Evolutionary conservation across 2,329 filamentous ascomycete species (phyloP), one percentile per base, ranked within the genome.

Genomic region (Diaporthe ilicicola): DNA sequence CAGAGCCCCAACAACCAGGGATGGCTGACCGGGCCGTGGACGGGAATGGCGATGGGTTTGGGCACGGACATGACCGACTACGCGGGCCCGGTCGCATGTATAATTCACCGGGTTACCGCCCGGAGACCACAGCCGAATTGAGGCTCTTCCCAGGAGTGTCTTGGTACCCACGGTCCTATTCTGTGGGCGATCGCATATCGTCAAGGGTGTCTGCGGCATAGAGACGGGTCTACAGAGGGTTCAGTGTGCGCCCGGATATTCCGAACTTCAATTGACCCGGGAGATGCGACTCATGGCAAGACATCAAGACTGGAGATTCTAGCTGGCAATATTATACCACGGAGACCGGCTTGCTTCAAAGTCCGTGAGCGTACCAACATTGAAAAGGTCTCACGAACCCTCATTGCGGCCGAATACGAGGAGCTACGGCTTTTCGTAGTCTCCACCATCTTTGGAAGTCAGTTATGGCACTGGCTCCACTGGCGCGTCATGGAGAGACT

Each of bases 161-260:
- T 34, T 39, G 55, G 37, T 29, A 59, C 24, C 55, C 34, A 44
- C 55, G 17, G 22, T 6, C 37, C 17, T 44, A 27, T 29, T 42
- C 37, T 19, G 27, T 27, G 55, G 55, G 34, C 22, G n/a, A 59
- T 59, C 55, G 37, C 55, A 59, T 59, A 59, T 59, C 37, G 55
- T 59, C 55, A 59, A 59, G 55, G 55, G 22, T 59, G 15, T 59
- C 34, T 13, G 22, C 8, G 29, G 17, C 32, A 8, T 55, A 13
- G 17, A 56, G 55, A 29, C 7, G 37, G 17, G 22, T 34, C 55
- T 42, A 7, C 19, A 22, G 19, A 55, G 10, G 12, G 22, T 15
- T 13, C n/a, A 24, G 29, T 10, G 9, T 37, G 53, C 53, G 19
- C 53, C 53, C 32, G 32, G 53, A 22, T 37, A 29, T 37, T 55